Conservation (phyloP, 257 asterid species). For the Handroanthus guayacan region DNA sequence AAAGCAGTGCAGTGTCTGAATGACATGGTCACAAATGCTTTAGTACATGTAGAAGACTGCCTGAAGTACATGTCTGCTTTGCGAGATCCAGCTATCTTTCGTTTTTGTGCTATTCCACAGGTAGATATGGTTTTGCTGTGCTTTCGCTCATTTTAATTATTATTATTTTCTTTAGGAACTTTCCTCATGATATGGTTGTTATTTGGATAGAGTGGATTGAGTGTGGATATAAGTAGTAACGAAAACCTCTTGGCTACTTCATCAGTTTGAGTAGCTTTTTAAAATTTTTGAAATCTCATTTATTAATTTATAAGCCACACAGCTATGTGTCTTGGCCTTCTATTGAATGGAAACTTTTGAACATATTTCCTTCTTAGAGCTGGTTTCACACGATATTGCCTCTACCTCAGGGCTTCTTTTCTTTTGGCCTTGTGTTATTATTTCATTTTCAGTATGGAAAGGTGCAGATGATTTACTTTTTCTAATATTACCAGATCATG, state of each 20-base stretch:
- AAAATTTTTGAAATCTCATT: not conserved
- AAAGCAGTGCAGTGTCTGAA: conserved; percentile 95
- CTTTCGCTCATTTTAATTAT: not conserved
- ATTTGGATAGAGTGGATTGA: too few relatives aligned
- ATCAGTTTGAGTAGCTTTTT: not conserved
- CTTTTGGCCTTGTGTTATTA: conserved; percentile 3
- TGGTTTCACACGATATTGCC: conserved; percentile 12
- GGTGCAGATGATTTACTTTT: conserved; percentile 32
- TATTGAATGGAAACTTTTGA: not conserved
- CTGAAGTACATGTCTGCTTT: conserved; percentile 73
- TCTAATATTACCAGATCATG: conserved; percentile 68
- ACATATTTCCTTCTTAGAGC: not conserved
- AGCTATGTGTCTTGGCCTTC: not conserved
- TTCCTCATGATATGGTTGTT: not conserved
- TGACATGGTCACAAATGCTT: conserved; percentile 92
- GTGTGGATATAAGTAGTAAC: not conserved
- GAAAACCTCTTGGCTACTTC: not conserved
- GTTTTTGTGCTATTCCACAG: conserved; percentile 97
- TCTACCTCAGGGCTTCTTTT: not conserved
- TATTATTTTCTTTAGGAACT: conserved; percentile 3
- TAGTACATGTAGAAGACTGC: conserved; percentile 77
- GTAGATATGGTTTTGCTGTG: conserved; percentile 43
- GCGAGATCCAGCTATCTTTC: conserved; percentile 79
- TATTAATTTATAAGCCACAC: not conserved
- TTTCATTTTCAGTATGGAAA: conserved; percentile 1